phyloP scores from a whole-genome alignment of 495 filamentous ascomycete genomes.

The Pyrenopolyporus hunteri region DNA sequence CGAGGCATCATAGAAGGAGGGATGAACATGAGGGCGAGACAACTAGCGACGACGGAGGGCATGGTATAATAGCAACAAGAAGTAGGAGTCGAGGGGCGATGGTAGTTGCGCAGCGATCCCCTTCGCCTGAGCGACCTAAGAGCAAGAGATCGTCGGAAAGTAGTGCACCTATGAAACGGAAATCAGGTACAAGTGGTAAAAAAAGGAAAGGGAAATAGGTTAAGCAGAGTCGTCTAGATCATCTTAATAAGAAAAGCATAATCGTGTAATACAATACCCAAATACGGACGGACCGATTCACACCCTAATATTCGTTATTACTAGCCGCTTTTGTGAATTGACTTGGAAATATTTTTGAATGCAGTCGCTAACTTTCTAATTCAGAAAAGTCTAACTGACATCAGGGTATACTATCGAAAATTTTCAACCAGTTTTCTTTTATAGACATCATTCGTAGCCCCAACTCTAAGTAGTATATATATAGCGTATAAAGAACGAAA shows the following conservation, averaged over 20 bases:
- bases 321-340: too few species aligned
- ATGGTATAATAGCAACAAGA: conserved; percentile 14
- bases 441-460: conserved; percentile 31
- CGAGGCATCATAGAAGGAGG: conserved; percentile 17
- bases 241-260: conserved; percentile 21
- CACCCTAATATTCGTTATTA: too few species aligned
- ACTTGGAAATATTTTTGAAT: too few species aligned
- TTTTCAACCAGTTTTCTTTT: conserved; percentile 13
- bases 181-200: conserved; percentile 31
- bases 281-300: too few species aligned
- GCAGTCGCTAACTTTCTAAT: conserved; percentile 4
- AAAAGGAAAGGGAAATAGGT: conserved; percentile 41
- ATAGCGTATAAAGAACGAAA: conserved; percentile 21
- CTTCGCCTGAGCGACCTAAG: conserved; percentile 38
- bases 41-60: conserved; percentile 28
- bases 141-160: conserved; percentile 38
- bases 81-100: conserved; percentile 24
- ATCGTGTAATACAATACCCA: conserved; percentile 27
- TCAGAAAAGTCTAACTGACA: conserved; percentile 18
- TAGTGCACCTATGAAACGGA: conserved; percentile 36
- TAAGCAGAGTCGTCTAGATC: conserved; percentile 5
- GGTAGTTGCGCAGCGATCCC: conserved; percentile 26
- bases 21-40: conserved; percentile 38
- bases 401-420: conserved; percentile 31
- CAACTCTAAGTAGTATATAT: too few species aligned